Conservation (phyloP, 2,329 filamentous ascomycete genomes). For the Verticillium dahliae region DNA sequence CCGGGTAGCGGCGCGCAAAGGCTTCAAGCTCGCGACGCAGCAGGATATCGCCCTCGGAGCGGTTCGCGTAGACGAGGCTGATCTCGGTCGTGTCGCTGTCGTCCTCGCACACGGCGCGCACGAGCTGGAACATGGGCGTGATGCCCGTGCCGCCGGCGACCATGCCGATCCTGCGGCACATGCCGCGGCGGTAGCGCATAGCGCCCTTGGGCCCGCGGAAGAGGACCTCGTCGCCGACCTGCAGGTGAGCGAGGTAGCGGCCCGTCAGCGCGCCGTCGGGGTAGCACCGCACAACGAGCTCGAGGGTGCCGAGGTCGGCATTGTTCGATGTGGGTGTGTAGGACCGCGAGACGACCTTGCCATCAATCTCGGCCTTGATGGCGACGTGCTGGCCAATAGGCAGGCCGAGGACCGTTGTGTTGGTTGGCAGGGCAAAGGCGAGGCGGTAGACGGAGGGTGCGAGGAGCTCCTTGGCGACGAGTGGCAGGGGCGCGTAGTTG, state of each 20-base stretch:
- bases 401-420: conserved; percentile 39
- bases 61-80: conserved; percentile 52
- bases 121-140: conserved; percentile 40
- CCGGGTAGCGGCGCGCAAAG: conserved; percentile 41
- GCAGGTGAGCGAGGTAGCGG: conserved; percentile 37
- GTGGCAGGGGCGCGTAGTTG: conserved; percentile 37
- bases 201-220: conserved; percentile 52
- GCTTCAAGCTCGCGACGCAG: conserved; percentile 47
- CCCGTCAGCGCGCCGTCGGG: conserved; percentile 42
- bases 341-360: conserved; percentile 38
- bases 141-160: conserved; percentile 37
- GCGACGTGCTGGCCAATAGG: conserved; percentile 52
- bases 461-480: conserved; percentile 30
- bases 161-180: conserved; percentile 44
- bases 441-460: conserved; percentile 39
- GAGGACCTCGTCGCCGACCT: conserved; percentile 40
- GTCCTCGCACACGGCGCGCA: conserved; percentile 57
- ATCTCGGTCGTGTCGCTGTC: conserved; percentile 47
- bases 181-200: conserved; percentile 40
- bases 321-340: conserved; percentile 51
- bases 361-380: conserved; percentile 40
- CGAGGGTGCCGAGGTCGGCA: conserved; percentile 37
- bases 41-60: conserved; percentile 52
- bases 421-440: conserved; percentile 39
- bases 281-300: conserved; percentile 46